Base-by-base conservation (phyloP, 306 rosid species). In the Rubus parviflorus region DNA sequence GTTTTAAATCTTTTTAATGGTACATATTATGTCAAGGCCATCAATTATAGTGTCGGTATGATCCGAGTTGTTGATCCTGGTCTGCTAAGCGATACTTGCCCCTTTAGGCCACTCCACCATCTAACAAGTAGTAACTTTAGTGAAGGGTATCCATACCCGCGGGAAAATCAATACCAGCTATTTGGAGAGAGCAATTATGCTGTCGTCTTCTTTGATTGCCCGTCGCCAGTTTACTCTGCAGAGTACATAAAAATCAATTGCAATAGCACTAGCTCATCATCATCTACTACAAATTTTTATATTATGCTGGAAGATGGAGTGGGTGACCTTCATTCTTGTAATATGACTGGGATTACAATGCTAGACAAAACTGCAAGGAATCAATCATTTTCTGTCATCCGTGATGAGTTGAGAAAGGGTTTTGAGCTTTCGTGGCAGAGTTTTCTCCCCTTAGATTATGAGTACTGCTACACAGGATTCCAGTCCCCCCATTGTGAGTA, bases 11-110 rank as follows among this genome's bases (percentile, higher is more conserved):
- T 72, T 47, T 1, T 1, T 30, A 0, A 14, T 0, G 65, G 38
- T 45, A 77, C 10, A 43, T 87, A 48, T 71, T n/a, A 63, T 11
- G 86, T 84, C 7, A 8, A 1, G 25, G 30, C 0, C 8, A 76
- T 76, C 19, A 0, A 53, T 47, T 76, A 76, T 25, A 0, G 22
- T 16, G 3, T 0, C 13, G 3, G 0, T 15, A 80, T 40, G 2
- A 80, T 86, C 58, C 70, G 63, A 9, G 12, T 74, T 8, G 79
- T 80, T 11, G 89, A 82, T 53, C 43, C 76, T 6, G 68, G 49
- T 20, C 16, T 77, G 20, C 37, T 5, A 0, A 9, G 6, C 0
- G 51, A 19, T 7, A 4, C 75, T 9, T 81, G 78, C 56, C 51
- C 76, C 53, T 56, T 14, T 14, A 37, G 53, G 30, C 77, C 82